A percentile compares a stretch with the other conserved stretches of the same genome.
phyloP scores from a whole-genome alignment of 495 filamentous ascomycete genomes.

The Xanthoparmelia taractica region DNA sequence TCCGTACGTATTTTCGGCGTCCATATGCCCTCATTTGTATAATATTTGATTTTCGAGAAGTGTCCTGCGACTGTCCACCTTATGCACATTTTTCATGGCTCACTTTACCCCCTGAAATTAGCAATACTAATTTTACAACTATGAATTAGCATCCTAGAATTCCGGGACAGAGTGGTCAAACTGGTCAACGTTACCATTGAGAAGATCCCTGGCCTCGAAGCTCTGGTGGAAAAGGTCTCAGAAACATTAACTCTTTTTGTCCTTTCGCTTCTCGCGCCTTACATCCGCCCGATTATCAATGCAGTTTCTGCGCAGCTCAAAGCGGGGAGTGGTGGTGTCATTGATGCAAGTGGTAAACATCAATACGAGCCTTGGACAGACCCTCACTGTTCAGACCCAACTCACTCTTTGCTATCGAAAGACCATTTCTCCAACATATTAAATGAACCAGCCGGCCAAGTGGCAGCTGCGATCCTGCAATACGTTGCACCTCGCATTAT shows the following conservation, averaged over 20 bases:
- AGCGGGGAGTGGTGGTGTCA: constrained; percentile 68
- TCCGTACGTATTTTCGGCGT: constrained; percentile 36
- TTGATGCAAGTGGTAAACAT: constrained; percentile 70
- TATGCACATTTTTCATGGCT: background rate
- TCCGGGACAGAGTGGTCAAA: constrained; percentile 86
- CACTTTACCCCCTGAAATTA: background rate
- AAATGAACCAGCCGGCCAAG: constrained; percentile 76
- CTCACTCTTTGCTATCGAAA: constrained; percentile 50
- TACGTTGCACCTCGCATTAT: constrained; percentile 81
- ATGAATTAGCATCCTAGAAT: constrained; percentile 59
- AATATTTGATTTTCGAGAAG: background rate
- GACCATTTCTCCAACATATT: constrained; percentile 93
- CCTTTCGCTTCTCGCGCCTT: constrained; percentile 81
- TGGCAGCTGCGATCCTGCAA: constrained; percentile 70
- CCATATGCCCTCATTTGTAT: background rate
- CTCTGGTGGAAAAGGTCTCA: constrained; percentile 78
- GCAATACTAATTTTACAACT: background rate
- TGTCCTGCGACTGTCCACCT: background rate
- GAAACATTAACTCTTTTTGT: constrained; percentile 88
- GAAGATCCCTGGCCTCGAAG: constrained; percentile 84
- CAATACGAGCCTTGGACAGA: constrained; percentile 91
- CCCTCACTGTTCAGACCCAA: constrained; percentile 77
- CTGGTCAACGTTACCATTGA: constrained; percentile 75
- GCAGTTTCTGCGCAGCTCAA: constrained; percentile 74
- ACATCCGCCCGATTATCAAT: constrained; percentile 85